A percentile compares a stretch with the other conserved stretches of the same genome.
These are phyloP conservation scores for Trypanosoma lewisi DNA, from an alignment of 208 protist species.

Conservation along the genomic window DNA sequence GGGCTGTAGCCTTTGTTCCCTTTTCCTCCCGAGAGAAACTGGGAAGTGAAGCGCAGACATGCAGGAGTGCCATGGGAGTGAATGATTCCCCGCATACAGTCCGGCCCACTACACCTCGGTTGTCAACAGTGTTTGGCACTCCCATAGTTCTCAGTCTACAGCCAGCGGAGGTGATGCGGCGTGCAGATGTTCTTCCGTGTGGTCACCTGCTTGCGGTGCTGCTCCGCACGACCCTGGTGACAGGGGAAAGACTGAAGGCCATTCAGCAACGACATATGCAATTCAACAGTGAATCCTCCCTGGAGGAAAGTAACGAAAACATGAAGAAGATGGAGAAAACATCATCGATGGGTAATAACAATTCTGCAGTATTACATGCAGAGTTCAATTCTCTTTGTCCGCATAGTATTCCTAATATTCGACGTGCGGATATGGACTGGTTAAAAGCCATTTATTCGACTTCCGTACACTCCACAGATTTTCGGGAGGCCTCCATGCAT, in stretches of 20 bases:
- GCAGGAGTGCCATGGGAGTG: background rate
- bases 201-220: constrained; percentile 43
- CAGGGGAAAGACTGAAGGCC: constrained; percentile 29
- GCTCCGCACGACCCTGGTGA: constrained; percentile 27
- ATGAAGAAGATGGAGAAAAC: background rate
- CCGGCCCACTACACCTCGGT: background rate
- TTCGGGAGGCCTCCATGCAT: constrained; percentile 27
- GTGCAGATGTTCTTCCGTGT: constrained; percentile 63
- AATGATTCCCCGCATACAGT: background rate
- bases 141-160: constrained; percentile 39
- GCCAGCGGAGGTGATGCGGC: constrained; percentile 38
- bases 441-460: constrained; percentile 42
- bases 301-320: too few species aligned
- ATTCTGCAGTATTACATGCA: background rate
- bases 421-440: constrained; percentile 2
- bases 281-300: background rate
- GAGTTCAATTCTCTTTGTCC: constrained; percentile 47
- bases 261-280: constrained; percentile 20
- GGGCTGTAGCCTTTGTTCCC: constrained; percentile 64
- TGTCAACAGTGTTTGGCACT: constrained; percentile 13
- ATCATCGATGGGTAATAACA: background rate
- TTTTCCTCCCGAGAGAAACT: constrained; percentile 22
- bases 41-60: background rate
- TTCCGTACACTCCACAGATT: constrained; percentile 37
- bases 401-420: constrained; percentile 65